phyloP scores from a whole-genome alignment of 2,329 filamentous ascomycete species.

The Monosporascus sp. region DNA sequence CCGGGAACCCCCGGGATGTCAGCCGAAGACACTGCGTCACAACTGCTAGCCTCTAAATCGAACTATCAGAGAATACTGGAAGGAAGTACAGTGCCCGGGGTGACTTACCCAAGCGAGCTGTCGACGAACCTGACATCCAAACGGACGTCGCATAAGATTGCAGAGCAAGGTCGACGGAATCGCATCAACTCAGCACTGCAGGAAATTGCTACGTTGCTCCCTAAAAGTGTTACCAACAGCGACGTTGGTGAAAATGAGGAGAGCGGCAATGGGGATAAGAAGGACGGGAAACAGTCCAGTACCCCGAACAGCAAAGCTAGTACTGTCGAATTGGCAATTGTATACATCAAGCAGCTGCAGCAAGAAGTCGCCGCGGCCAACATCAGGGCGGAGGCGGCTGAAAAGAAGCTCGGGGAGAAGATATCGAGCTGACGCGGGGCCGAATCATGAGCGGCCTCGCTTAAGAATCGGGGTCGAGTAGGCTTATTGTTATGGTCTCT shows the following conservation, averaged over 20 bases:
- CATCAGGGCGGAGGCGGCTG: conserved; percentile 57
- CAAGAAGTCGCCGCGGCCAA: conserved; percentile 64
- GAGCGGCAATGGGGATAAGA: conserved; percentile 36
- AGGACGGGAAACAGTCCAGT: conserved; percentile 35
- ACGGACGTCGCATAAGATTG: conserved; percentile 95
- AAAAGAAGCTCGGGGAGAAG: conserved; percentile 48
- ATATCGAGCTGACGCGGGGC: conserved; percentile 6
- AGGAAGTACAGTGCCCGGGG: conserved; percentile 82
- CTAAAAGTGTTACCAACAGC: conserved; percentile 44
- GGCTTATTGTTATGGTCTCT: conserved; percentile 1
- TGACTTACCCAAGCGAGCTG: conserved; percentile 84
- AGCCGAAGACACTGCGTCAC: conserved; percentile 57
- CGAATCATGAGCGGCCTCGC: neutral
- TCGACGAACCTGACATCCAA: conserved; percentile 95
- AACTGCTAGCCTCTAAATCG: conserved; percentile 85
- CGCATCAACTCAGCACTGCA: conserved; percentile 91
- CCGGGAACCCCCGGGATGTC: conserved; percentile 53
- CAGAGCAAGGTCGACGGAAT: conserved; percentile 91
- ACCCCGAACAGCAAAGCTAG: conserved; percentile 86
- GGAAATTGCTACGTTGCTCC: conserved; percentile 85
- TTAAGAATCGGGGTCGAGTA: conserved; percentile 6
- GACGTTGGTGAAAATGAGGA: conserved; percentile 41
- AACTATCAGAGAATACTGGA: conserved; percentile 98
- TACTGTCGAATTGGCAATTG: conserved; percentile 94
- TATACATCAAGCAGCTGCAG: conserved; percentile 85